Evolutionary conservation across 1,139 yeast genomes (phyloP), one percentile per base, ranked within the genome.

Genomic region (Geotrichum australiense): DNA sequence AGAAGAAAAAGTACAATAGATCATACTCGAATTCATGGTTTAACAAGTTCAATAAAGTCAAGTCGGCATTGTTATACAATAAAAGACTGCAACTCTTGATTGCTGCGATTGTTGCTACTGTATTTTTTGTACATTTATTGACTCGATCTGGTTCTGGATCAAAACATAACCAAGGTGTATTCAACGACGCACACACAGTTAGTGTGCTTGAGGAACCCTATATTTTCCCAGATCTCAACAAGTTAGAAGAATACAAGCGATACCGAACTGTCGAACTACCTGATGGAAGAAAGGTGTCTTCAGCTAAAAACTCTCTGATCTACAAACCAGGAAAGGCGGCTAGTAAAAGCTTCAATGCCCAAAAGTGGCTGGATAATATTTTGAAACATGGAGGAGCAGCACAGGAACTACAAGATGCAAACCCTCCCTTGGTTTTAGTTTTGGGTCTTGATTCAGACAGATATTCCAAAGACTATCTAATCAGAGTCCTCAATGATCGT

Each of bases 401-500:
- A 10, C 18, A 23, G 18, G 47, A 45, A 24, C 30, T 35, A 12
- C 27, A 35, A 12, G 39, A 36, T 16, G 40, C 40, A 3, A 30
- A 38, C 27, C 47, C 47, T 4, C 43, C 45, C 2, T 16, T 57
- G 15, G 56, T 57, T 12, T 42, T 57, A 32, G 61, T 57, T n/a
- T 42, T 53, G 3, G 61, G 59, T 5, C 49, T 57, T 21, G 56
- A 54, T 39, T 49, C 55, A 4, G 56, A 55, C 28, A 41, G 52
- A 14, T 51, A 50, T 35, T 45, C 55, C 6, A 50, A 48, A 30
- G 55, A 50, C 32, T 53, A 53, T 31, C 47, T 55, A 16, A 75
- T 80, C 16, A 73, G 72, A 45, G 68, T 86, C 39, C 80, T 84
- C 11, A 87, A 83, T 56, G 86, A 86, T 61, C 74, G 95, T 56